Conservation (phyloP, 768 basidiomycete genomes). For the Dioszegia crocea region DNA sequence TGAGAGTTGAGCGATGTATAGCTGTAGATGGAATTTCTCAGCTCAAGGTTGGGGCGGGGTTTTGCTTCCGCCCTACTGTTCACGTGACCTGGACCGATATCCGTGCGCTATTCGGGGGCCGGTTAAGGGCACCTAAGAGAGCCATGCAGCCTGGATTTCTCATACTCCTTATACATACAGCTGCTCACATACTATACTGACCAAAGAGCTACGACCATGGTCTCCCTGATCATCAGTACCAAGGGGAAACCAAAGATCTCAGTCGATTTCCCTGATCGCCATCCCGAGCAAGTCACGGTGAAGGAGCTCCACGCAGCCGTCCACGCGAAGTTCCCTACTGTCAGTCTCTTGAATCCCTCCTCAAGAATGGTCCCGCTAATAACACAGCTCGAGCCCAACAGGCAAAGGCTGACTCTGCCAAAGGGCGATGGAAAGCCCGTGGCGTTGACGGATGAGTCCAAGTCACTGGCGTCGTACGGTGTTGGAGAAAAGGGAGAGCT, state of each 20-base stretch:
- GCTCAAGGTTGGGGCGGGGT: not conserved
- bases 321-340: constrained; percentile 58
- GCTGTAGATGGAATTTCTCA: not conserved
- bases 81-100: constrained; percentile 1
- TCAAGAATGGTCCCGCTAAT: too few species aligned
- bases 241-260: constrained; percentile 50
- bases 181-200: not conserved
- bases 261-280: constrained; percentile 46
- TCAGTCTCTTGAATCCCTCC: constrained; percentile 46
- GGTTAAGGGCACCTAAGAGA: too few species aligned
- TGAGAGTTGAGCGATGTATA: not conserved
- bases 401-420: constrained; percentile 64
- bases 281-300: constrained; percentile 55
- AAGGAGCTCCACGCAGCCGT: constrained; percentile 67
- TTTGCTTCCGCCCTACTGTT: not conserved
- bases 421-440: constrained; percentile 49
- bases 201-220: constrained; percentile 51
- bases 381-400: constrained; percentile 62
- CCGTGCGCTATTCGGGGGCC: not conserved
- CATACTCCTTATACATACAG: too few species aligned
- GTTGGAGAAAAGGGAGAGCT: constrained; percentile 63
- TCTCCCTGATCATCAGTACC: constrained; percentile 60
- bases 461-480: constrained; percentile 59
- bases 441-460: constrained; percentile 62
- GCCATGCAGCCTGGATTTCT: too few species aligned